These are phyloP conservation scores for Talaromyces sp. DNA, from an alignment of 2,329 filamentous ascomycete genomes.

Conservation along the genomic window DNA sequence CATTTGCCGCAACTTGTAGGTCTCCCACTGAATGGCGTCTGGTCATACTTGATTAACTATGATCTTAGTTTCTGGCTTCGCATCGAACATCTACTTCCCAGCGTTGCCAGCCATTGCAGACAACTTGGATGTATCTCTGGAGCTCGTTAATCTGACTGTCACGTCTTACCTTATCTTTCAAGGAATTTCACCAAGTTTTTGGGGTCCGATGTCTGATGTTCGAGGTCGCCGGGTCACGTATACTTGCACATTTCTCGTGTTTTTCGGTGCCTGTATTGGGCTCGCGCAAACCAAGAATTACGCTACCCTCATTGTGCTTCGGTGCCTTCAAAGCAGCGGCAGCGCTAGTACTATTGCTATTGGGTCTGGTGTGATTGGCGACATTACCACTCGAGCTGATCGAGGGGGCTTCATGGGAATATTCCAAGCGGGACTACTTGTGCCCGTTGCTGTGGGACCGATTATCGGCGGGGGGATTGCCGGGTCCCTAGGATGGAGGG, in stretches of 20 bases:
- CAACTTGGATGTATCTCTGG: slow-evolving; percentile 33
- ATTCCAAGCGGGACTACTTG: slow-evolving; percentile 32
- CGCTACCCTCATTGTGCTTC: slow-evolving; percentile 32
- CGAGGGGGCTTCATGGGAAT: slow-evolving; percentile 38
- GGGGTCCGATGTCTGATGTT: slow-evolving; percentile 36
- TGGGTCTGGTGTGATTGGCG: slow-evolving; percentile 36
- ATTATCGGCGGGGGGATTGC: slow-evolving; percentile 38
- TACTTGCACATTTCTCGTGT: slow-evolving; percentile 34
- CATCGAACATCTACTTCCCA: slow-evolving; percentile 40
- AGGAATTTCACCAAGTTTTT: slow-evolving; percentile 38
- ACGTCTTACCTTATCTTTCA: slow-evolving; percentile 38
- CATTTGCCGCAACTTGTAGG: slow-evolving; percentile 48
- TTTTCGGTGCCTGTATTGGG: slow-evolving; percentile 35
- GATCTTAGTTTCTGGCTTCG: slow-evolving; percentile 33
- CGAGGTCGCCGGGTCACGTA: slow-evolving; percentile 37
- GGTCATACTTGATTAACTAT: too few species aligned
- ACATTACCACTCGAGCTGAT: slow-evolving; percentile 37
- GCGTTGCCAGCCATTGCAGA: slow-evolving; percentile 35
- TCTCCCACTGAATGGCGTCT: background rate
- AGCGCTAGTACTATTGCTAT: slow-evolving; percentile 40
- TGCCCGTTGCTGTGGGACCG: slow-evolving; percentile 35
- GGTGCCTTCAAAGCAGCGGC: slow-evolving; percentile 40
- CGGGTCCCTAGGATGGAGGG: slow-evolving; percentile 33
- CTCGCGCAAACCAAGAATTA: slow-evolving; percentile 35
- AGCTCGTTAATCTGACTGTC: slow-evolving; percentile 39